Base-by-base conservation (phyloP, 2,329 filamentous ascomycete species). In the Aspergillus persii region DNA sequence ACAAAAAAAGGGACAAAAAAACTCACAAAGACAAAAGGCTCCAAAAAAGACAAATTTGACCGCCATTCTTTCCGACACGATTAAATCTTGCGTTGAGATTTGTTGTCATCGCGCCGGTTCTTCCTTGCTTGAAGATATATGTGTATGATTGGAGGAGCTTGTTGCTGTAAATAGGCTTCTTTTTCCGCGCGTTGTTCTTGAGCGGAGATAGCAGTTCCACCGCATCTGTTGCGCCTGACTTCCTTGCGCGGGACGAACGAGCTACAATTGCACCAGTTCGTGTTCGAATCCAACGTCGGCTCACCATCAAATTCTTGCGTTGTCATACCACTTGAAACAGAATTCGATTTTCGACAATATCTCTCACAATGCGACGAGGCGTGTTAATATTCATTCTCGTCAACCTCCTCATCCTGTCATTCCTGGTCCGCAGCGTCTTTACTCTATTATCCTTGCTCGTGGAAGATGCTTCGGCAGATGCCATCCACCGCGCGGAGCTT, bases 361-460 rank as follows among this genome's bases (percentile, higher is more conserved):
- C 63, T 54, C 60, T 63, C 76, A 81, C 64, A 59, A 88, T 88
- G 86, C 82, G 85, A 66, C 82, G 81, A 76, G 82, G 83, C 70
- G 76, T 86, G 60, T 68, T 86, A 59, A 80, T 89, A 69, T 89
- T 88, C 76, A 76, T 90, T 56, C 68, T 91, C 60, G 79, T 86
- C 73, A 89, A 89, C 71, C 70, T 89, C 53, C 63, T 87, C 60
- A 80, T 91, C 63, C 74, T 92, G 65, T 80, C 81, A 53, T 83
- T 88, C 70, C 81, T 91, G 41, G 76, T 92, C 33, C 83, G 87
- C 76, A 83, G 81, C 62, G 87, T 91, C 69, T 90, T 86, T 77
- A 91, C 88, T 8, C 82, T 92, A 39, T 82, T 92, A 59, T 84
- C 86, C 8, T 81, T 92, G 9, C 81, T 93, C 49, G 80, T 89